Conservation (phyloP, 306 rosid species). For the Citrullus mucosospermus region DNA sequence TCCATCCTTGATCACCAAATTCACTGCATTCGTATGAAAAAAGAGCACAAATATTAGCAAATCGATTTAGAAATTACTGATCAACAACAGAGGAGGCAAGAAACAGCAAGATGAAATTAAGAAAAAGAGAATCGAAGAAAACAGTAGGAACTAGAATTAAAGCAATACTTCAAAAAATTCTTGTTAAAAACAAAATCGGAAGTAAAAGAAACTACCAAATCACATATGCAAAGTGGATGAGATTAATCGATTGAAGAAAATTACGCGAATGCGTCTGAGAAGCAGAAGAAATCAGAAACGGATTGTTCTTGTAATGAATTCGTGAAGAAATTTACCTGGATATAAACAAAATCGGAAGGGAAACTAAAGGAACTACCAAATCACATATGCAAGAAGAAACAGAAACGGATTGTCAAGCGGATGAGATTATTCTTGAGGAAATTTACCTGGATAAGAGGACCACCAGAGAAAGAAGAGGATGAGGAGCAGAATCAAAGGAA, state of each 20-base stretch:
- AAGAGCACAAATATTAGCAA: neutral
- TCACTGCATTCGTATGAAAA: neutral
- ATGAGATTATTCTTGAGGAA: neutral
- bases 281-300: too few species aligned
- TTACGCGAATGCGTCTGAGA: too few species aligned
- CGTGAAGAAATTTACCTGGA: too few species aligned
- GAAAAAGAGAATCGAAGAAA: neutral
- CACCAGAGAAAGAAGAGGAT: slow-evolving; percentile 49
- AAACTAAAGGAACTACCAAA: neutral
- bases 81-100: neutral
- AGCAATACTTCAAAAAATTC: neutral
- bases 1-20: neutral
- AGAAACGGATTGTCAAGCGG: neutral
- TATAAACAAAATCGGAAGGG: neutral
- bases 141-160: neutral
- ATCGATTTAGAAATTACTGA: neutral
- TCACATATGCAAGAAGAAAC: neutral
- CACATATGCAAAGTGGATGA: too few species aligned
- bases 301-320: too few species aligned
- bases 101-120: neutral
- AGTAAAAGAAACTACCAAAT: too few species aligned
- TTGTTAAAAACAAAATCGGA: neutral
- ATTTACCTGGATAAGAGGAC: slow-evolving; percentile 45
- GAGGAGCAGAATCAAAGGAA: slow-evolving; percentile 30
- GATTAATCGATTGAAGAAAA: too few species aligned